Conservation (phyloP, 805 yeast genomes). For the Nakazawaea wickerhamii region DNA sequence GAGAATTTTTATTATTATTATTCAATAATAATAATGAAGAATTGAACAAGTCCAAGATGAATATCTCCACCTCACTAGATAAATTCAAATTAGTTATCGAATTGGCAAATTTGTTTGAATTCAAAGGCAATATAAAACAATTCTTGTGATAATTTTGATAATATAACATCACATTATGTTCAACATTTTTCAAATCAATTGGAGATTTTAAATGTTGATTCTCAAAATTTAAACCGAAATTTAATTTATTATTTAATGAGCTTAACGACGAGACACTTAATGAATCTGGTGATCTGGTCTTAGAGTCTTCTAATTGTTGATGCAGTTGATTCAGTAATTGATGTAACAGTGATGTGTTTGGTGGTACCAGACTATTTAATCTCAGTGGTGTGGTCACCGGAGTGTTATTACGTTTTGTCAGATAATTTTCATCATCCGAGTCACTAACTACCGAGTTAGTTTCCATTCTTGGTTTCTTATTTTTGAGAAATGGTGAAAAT, state of each 20-base stretch:
- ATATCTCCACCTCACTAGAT: constrained; percentile 24
- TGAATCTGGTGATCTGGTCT: constrained; percentile 9
- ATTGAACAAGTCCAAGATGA: constrained; percentile 36
- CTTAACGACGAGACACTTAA: constrained; percentile 17
- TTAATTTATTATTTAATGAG: constrained; percentile 18
- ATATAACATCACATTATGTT: constrained; percentile 33
- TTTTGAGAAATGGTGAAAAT: constrained; percentile 21
- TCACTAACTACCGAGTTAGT: constrained; percentile 17
- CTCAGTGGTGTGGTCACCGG: neutral
- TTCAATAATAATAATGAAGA: constrained; percentile 34
- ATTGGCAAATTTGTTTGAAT: constrained; percentile 22
- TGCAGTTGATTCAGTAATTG: constrained; percentile 13
- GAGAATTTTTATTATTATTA: constrained; percentile 17
- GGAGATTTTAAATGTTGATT: constrained; percentile 18
- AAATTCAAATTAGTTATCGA: constrained; percentile 21
- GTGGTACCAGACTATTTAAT: too few species aligned
- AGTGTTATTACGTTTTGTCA: constrained; percentile 1
- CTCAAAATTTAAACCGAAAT: constrained; percentile 12
- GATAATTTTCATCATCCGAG: constrained; percentile 11
- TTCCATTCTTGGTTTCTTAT: constrained; percentile 13
- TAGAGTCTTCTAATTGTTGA: constrained; percentile 3
- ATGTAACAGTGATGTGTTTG: constrained; percentile 13
- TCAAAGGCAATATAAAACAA: constrained; percentile 41
- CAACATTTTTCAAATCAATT: constrained; percentile 22
- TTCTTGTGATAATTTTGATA: constrained; percentile 37